Percentiles rank a stretch among this genome's conserved stretches.
These are phyloP conservation scores for Phaffia rhodozyma DNA, from an alignment of 1,284 basidiomycete genomes.

Conservation along the genomic window DNA sequence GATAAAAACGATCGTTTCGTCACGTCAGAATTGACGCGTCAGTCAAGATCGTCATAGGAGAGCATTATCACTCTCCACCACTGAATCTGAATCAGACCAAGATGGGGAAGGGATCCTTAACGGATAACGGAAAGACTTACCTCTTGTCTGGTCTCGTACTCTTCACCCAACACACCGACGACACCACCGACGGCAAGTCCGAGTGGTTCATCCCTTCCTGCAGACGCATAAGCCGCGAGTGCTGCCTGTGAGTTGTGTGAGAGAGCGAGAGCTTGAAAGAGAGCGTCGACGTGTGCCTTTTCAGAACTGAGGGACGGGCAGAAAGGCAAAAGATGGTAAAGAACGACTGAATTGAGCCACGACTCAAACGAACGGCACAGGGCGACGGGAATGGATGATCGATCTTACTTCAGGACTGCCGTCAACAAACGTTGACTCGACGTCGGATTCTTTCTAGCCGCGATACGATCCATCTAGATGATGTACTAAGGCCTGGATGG, in stretches of 20 bases:
- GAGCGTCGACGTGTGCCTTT: slow-evolving; percentile 14
- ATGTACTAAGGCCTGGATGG: too few relatives aligned
- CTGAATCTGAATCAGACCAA: neutral
- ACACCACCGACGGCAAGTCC: slow-evolving; percentile 10
- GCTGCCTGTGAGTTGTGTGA: slow-evolving; percentile 14
- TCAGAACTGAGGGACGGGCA: slow-evolving; percentile 1
- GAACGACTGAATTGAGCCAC: neutral
- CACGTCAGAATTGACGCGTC: neutral
- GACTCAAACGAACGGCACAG: too few relatives aligned
- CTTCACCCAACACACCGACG: slow-evolving; percentile 14
- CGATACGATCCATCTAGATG: too few relatives aligned
- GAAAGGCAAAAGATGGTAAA: neutral
- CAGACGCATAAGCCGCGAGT: slow-evolving; percentile 10
- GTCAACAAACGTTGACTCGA: neutral
- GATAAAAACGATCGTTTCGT: neutral
- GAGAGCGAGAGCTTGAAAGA: slow-evolving; percentile 13
- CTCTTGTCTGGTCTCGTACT: slow-evolving; percentile 9
- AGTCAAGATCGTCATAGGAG: neutral
- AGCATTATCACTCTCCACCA: neutral
- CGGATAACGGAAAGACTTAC: neutral
- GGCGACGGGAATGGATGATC: too few relatives aligned
- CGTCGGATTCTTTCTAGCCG: neutral
- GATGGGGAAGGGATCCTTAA: neutral
- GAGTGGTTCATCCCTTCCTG: slow-evolving; percentile 14
- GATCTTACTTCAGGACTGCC: neutral